Base-by-base conservation (phyloP, 148 eudicot species). In the Rhododendron vialii region DNA sequence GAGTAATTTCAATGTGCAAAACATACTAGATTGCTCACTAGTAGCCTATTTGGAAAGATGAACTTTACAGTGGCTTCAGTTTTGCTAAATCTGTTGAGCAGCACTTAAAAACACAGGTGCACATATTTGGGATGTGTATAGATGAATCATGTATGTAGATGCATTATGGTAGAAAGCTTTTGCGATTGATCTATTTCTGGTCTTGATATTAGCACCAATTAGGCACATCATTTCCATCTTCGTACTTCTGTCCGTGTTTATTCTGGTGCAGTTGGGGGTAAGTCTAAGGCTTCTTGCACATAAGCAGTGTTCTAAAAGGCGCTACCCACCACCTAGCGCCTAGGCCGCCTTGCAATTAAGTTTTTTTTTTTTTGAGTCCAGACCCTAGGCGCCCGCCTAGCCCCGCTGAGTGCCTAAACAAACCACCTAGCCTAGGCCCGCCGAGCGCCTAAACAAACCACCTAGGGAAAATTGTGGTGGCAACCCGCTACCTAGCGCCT, bases 161-260 rank as follows among this genome's bases (percentile, higher is more conserved):
- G 79, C 36, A 35, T 35, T 9, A 22, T 57, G 17, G 18, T 81
- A 69, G 87, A 73, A 82, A 86, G 88, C 48, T 82, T 74, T 13
- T 82, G 10, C 59, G 15, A 11, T 28, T 18, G 82, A 28, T 69
- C 45, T 76, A 10, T 30, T 75, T 73, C 33, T 55, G 17, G 11
- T 85, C 55, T 38, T 17, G 38, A 85, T 41, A 85, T 59, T 85
- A 36, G 28, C 75, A 77, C 33, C 63, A 48, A 48, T 20, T 33
- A 74, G 41, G 15, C 20, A 51, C 67, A 9, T 41, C 26, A 51
- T 59, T 30, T 78, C 41, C 26, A 36, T 59, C 30, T 5, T 51
- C 20, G 7, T 76, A n/a, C 28, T 48, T 45, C 7, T 73, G 80
- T 26, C 57, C 18, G 2, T 36, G 67, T 76, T 41, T 78, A 35